These are phyloP conservation scores for Amylocarpus encephaloides DNA, from an alignment of 2,329 filamentous ascomycete species.

Conservation along the genomic window DNA sequence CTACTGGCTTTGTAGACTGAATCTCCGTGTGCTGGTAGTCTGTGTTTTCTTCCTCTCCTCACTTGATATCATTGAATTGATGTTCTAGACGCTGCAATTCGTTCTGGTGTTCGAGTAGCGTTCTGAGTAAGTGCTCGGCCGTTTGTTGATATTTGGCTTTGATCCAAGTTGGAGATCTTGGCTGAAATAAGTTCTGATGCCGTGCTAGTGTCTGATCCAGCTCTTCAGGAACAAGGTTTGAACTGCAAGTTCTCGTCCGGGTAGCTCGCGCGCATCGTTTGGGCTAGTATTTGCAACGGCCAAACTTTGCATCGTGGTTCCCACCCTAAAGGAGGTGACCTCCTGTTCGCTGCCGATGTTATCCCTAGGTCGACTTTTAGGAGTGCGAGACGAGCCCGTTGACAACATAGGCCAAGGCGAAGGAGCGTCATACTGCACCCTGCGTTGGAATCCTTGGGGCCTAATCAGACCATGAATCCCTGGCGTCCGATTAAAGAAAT, in stretches of 20 bases:
- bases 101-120: slow-evolving; percentile 13
- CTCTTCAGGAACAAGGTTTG: neutral
- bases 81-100: slow-evolving; percentile 8
- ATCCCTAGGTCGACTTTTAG: neutral
- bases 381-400: neutral
- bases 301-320: neutral
- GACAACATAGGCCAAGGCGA: slow-evolving; percentile 8
- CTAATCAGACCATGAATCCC: slow-evolving; percentile 12
- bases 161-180: neutral
- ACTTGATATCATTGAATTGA: slow-evolving; percentile 4
- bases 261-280: neutral
- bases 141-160: slow-evolving; percentile 5
- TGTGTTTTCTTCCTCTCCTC: slow-evolving; percentile 3
- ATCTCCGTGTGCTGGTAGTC: neutral
- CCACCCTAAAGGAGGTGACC: neutral
- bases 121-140: slow-evolving; percentile 12
- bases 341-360: neutral
- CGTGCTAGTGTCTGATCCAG: too few species aligned
- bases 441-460: slow-evolving; percentile 2
- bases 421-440: slow-evolving; percentile 13
- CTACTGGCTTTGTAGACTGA: too few species aligned
- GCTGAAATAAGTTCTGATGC: too few species aligned
- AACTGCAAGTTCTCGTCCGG: slow-evolving; percentile 6
- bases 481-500: slow-evolving; percentile 10
- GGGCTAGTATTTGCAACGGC: neutral